These are phyloP conservation scores for Spatholobus suberectus DNA, from an alignment of 306 rosid species.

Conservation along the genomic window DNA sequence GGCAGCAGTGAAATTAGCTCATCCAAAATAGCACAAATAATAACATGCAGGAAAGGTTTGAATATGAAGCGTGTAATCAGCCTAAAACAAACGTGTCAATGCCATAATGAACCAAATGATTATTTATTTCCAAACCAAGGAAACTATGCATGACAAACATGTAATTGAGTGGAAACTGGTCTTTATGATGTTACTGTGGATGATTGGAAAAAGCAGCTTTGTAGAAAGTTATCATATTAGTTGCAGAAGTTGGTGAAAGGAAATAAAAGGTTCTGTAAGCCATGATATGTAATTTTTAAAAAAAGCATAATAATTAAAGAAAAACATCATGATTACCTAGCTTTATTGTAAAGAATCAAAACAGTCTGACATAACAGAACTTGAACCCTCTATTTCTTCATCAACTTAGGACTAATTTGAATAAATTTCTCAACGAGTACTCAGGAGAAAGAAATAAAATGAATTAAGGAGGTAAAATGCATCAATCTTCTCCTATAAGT, in stretches of 20 bases:
- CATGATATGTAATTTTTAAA: conserved; percentile 12
- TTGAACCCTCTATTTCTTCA: not conserved
- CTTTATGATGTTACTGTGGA: conserved; percentile 38
- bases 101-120: conserved; percentile 2
- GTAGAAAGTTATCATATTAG: conserved; percentile 32
- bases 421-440: not conserved
- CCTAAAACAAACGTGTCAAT: not conserved
- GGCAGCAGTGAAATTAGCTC: not conserved
- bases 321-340: conserved; percentile 40
- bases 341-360: conserved; percentile 37
- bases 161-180: conserved; percentile 37
- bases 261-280: conserved; percentile 40
- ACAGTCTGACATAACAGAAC: not conserved
- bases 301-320: conserved; percentile 34
- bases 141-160: conserved; percentile 22
- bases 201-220: conserved; percentile 43
- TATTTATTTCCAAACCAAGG: conserved; percentile 10
- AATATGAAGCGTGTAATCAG: not conserved
- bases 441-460: not conserved
- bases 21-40: not conserved
- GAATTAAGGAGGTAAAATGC: not conserved
- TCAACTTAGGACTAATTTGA: not conserved
- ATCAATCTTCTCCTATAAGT: not conserved
- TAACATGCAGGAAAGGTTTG: not conserved
- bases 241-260: conserved; percentile 38